Evolutionary conservation across 2,329 filamentous ascomycete species (phyloP).

Genomic region (Colletotrichum sojae): DNA sequence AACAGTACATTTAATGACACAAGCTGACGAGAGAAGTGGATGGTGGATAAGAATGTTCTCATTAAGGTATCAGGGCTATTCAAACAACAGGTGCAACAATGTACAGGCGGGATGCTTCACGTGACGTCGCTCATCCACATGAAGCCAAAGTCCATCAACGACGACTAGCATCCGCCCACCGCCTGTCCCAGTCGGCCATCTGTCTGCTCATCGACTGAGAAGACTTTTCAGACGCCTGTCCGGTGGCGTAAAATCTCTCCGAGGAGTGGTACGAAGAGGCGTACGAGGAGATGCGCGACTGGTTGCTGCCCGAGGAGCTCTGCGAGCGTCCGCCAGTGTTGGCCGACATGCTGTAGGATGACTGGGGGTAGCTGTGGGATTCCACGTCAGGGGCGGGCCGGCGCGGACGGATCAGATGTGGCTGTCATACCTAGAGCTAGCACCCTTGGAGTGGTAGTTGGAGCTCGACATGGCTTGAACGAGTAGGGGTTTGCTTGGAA

Average conservation of each 20-base stretch:
- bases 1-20: background rate
- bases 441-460: constrained; percentile 1
- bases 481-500: background rate
- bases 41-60: background rate
- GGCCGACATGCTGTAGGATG: constrained; percentile 22
- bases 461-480: constrained; percentile 18
- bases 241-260: constrained; percentile 30
- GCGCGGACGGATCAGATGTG: background rate
- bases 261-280: constrained; percentile 2
- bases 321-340: constrained; percentile 21
- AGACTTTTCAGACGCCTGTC: constrained; percentile 18
- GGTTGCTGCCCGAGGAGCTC: background rate
- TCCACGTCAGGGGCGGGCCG: constrained; percentile 5
- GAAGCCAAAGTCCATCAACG: background rate
- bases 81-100: background rate
- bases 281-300: constrained; percentile 14
- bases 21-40: background rate
- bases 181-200: constrained; percentile 17
- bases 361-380: constrained; percentile 24
- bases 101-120: background rate
- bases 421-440: constrained; percentile 22
- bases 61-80: constrained; percentile 15
- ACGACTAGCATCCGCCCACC: constrained; percentile 22
- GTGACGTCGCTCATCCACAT: background rate
- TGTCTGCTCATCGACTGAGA: constrained; percentile 1